Percentiles rank a stretch among this genome's conserved stretches.
phyloP scores from a whole-genome alignment of 2,329 filamentous ascomycete species.

The Trichoderma sp. region DNA sequence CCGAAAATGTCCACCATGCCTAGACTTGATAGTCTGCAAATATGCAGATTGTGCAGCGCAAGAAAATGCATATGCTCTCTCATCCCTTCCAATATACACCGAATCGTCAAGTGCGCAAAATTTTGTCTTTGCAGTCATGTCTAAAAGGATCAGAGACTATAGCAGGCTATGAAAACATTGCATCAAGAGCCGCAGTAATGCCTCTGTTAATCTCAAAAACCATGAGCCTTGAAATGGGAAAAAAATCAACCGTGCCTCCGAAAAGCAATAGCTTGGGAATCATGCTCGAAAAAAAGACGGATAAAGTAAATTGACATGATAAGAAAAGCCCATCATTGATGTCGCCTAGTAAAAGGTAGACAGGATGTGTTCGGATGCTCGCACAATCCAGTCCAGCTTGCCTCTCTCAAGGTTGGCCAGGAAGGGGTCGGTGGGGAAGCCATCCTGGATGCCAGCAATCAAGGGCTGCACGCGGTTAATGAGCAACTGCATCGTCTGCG shows the following conservation, averaged over 20 bases:
- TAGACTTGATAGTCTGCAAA: background rate
- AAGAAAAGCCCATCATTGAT: conserved; percentile 30
- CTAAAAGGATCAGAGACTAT: background rate
- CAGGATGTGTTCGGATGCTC: conserved; percentile 40
- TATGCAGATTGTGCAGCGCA: background rate
- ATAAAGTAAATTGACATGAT: background rate
- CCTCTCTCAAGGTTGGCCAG: conserved; percentile 39
- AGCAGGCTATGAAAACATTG: background rate
- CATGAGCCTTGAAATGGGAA: background rate
- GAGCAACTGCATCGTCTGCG: conserved; percentile 43
- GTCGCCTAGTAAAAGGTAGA: conserved; percentile 32
- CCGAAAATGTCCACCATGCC: background rate
- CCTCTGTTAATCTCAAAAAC: background rate
- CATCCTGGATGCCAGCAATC: conserved; percentile 37
- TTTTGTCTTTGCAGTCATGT: background rate
- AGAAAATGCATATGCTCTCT: background rate
- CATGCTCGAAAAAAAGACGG: background rate
- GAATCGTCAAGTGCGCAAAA: background rate
- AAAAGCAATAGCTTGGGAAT: conserved; percentile 10
- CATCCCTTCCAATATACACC: background rate
- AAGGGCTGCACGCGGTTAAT: conserved; percentile 39
- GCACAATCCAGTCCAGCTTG: conserved; percentile 44
- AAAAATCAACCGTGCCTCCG: background rate
- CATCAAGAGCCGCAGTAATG: background rate
- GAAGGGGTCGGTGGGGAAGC: conserved; percentile 44